Evolutionary conservation across 2,329 filamentous ascomycete genomes (phyloP).

Genomic region (Cytospora chrysosperma): DNA sequence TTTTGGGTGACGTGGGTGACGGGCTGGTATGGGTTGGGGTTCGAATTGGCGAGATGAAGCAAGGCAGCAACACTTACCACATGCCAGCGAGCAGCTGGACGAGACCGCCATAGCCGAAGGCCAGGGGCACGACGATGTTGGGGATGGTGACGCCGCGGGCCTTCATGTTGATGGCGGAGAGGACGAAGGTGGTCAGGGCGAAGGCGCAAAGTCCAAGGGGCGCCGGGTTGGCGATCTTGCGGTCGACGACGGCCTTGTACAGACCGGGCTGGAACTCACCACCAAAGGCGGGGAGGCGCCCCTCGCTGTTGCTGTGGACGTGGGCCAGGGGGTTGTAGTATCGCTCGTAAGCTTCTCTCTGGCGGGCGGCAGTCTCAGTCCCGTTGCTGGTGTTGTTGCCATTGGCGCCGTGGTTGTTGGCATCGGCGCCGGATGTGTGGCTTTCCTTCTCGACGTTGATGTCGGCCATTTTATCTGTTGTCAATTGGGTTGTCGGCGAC

Average conservation of each 20-base stretch:
- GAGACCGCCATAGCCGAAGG: conserved; percentile 74
- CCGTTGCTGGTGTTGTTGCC: neutral
- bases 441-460: conserved; percentile 19
- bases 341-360: conserved; percentile 25
- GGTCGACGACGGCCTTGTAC: conserved; percentile 61
- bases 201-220: conserved; percentile 76
- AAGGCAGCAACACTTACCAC: conserved; percentile 62
- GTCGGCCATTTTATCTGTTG: conserved; percentile 14
- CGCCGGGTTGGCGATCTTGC: conserved; percentile 77
- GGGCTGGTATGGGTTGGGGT: neutral
- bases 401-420: neutral
- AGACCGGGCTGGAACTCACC: conserved; percentile 72
- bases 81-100: conserved; percentile 81
- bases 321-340: conserved; percentile 40
- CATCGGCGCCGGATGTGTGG: conserved; percentile 14
- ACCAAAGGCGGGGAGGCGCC: conserved; percentile 60
- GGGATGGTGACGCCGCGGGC: conserved; percentile 58
- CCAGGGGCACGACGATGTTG: conserved; percentile 67
- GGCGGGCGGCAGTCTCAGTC: neutral
- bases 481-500: neutral
- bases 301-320: conserved; percentile 32
- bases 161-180: conserved; percentile 71
- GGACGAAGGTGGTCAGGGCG: conserved; percentile 79
- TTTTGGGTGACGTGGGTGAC: no score
- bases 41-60: neutral